These are phyloP conservation scores for Ceratocystis cubensis DNA, from an alignment of 2,329 filamentous ascomycete species.

Conservation along the genomic window DNA sequence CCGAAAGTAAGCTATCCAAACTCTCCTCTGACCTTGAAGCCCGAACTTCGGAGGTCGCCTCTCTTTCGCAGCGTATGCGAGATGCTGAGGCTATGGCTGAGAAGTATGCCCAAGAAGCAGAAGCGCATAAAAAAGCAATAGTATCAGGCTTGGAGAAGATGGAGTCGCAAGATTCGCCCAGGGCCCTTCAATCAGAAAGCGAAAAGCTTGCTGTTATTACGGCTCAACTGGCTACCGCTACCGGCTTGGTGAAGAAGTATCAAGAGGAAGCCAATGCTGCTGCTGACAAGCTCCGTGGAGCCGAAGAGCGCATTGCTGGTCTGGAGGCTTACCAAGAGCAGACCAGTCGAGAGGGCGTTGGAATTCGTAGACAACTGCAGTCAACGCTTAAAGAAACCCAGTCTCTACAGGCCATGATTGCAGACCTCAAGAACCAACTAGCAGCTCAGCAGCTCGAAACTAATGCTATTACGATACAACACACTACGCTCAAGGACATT, in stretches of 20 bases:
- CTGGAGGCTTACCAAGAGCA: conserved; percentile 96
- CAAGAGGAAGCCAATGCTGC: conserved; percentile 78
- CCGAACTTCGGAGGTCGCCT: conserved; percentile 63
- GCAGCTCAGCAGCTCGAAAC: conserved; percentile 81
- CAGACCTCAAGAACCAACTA: conserved; percentile 69
- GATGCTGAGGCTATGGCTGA: conserved; percentile 83
- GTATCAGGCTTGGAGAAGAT: conserved; percentile 71
- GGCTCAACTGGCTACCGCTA: conserved; percentile 65
- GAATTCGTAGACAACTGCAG: conserved; percentile 82
- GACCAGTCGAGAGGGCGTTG: conserved; percentile 81
- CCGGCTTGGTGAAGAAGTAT: conserved; percentile 71
- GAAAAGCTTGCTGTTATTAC: conserved; percentile 65
- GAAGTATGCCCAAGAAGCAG: conserved; percentile 75
- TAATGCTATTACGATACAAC: conserved; percentile 86
- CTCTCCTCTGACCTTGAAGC: conserved; percentile 76
- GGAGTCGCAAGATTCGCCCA: conserved; percentile 39
- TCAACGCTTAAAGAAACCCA: conserved; percentile 72
- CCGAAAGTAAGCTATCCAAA: conserved; percentile 63
- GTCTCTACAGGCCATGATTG: conserved; percentile 64
- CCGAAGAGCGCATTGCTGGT: conserved; percentile 92
- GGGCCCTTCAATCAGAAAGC: conserved; percentile 38
- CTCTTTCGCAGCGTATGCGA: conserved; percentile 57
- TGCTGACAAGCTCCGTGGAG: conserved; percentile 76
- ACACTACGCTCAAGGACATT: conserved; percentile 86
- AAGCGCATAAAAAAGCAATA: conserved; percentile 71